Base-by-base conservation (phyloP, 495 filamentous ascomycete species). In the Cetradonia linearis region DNA sequence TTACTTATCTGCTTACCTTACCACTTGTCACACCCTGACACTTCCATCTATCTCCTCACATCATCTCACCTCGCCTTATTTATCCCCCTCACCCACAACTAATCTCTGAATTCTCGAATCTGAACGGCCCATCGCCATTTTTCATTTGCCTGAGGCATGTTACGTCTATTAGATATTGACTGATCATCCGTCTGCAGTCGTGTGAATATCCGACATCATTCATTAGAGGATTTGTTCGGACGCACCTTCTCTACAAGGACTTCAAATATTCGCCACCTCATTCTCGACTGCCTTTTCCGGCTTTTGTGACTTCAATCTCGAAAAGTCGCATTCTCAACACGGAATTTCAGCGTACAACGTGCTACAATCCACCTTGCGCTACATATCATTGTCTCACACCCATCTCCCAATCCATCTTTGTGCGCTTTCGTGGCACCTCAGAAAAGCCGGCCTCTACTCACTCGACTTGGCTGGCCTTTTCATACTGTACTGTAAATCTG, bases 181-280 rank as follows among this genome's bases (percentile, higher is more conserved):
- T 60, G 58, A 60, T 53, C 58, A 2, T 10, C 58, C 23, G 30
- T 37, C n/a, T 34, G 36, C 25, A 60, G 58, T 25, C 47, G 25
- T 33, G 28, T 50, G 33, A 5, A 25, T 31, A 48, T 4, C 20
- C 40, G 13, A 4, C 23, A 55, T 27, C 11, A 40, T 6, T 55
- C 33, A 3, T 38, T 30, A 46, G 23, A 47, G 50, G 59, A 61
- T 23, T 56, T 46, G 36, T 28, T 60, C 58, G 58, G 58, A 47
- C 30, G 20, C 23, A 7, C 49, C 31, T 47, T 44, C 33, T 47
- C 27, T n/a, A 23, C 23, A 31, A 56, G 33, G 33, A 18, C n/a
- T 18, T 38, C n/a, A 44, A 28, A 46, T 34, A 8, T 50, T 31
- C 8, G 30, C 36, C 58, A 47, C 58, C 50, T 60, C 54, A 56